Base-by-base conservation (phyloP, 179 eudicot genomes). In the Beta corolliflora region DNA sequence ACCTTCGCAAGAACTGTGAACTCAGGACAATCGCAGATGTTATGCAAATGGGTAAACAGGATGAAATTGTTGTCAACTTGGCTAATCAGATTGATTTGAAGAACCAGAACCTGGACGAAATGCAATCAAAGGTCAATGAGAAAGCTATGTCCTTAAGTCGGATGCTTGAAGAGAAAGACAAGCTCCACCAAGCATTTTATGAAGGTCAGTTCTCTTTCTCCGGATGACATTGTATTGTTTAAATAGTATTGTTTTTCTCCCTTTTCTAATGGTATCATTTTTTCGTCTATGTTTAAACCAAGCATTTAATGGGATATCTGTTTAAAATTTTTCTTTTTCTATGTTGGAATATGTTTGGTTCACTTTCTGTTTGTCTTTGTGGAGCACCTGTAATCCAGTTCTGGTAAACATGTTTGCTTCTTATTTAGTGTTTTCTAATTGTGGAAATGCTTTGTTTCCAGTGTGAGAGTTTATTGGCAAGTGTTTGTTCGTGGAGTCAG, bases 161-260 rank as follows among this genome's bases (percentile, higher is more conserved):
- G 58, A 77, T 87, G 85, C 87, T 91, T 4, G 77, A 72, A 50
- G 91, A 89, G 50, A 91, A 87, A 79, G 92, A 86, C 80, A 73
- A 80, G 60, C 74, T 91, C 78, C 86, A 80, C 61, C 88, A 82
- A 71, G 81, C 83, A 46, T 88, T 87, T 80, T 81, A 83, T 77
- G 91, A 88, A 80, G 90, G 94, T 96, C 78, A 15, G 29, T 79
- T 78, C 64, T 44, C 59, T 48, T 75, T 64, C 55, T 44, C 54
- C 9, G 4, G 7, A 55, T 18, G 3, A 19, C 50, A 29, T 54
- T n/a, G 31, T 55, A 4, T 73, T 46, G 23, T 55, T 15, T 73
- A 53, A 73, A n/a, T 48, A 48, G 9, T 44, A n/a, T n/a, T 71
- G 56, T 48, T 71, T 71, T 36, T 36, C 1, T 36, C 2, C 2